Conservation (phyloP, 2,329 filamentous ascomycete genomes). For the Zopfia rhizophila region DNA sequence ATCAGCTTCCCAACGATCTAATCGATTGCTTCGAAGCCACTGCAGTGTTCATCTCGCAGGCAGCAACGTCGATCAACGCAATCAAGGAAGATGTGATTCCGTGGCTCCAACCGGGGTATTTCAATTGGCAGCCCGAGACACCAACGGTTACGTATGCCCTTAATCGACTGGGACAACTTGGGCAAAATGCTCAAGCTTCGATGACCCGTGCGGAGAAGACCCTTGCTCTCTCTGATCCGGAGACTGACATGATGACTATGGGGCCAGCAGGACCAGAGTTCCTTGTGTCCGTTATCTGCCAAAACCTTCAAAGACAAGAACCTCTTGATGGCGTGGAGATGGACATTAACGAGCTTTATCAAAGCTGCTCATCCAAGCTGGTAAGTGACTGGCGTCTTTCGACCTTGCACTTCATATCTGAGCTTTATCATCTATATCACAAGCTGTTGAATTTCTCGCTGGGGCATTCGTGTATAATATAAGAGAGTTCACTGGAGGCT, state of each 20-base stretch:
- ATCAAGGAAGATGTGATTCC: constrained; percentile 13
- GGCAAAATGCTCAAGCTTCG: constrained; percentile 9
- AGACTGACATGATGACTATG: no score
- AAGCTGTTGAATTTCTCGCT: no score
- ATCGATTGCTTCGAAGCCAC: constrained; percentile 20
- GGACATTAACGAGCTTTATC: no score
- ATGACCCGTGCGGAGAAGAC: constrained; percentile 20
- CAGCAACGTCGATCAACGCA: constrained; percentile 3
- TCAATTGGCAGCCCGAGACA: constrained; percentile 4
- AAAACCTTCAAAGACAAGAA: constrained; percentile 10
- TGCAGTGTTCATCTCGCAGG: constrained; percentile 12
- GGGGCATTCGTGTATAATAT: no score
- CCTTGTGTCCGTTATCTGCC: constrained; percentile 2
- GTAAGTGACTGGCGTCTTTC: no score
- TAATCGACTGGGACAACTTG: constrained; percentile 3
- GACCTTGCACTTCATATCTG: no score
- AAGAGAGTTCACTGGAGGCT: no score
- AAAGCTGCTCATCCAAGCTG: no score
- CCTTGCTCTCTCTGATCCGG: constrained; percentile 10
- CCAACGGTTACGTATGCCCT: constrained; percentile 8
- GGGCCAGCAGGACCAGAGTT: constrained; percentile 10
- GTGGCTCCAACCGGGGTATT: no score
- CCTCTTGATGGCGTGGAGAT: no score
- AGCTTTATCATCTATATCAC: no score
- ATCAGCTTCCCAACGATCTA: constrained; percentile 13